Evolutionary conservation across 176 grass and related monocot genomes (phyloP), one percentile per base, ranked within the genome.

Genomic region (Paspalum vaginatum): DNA sequence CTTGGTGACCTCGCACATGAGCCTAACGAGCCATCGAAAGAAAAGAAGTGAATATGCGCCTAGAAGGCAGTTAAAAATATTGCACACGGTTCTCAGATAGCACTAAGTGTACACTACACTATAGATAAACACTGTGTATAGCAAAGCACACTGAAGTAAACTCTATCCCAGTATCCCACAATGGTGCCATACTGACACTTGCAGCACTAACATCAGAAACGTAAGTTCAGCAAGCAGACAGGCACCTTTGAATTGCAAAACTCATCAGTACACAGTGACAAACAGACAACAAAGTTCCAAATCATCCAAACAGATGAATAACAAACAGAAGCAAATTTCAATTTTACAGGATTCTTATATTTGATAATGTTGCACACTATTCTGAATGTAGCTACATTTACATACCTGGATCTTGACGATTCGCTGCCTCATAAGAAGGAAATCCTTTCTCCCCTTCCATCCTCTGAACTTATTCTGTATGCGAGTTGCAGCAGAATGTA

Each of bases 381-480:
- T 70, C 6, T 26, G 12, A 8, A 70, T 25, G 7, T 18, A 42
- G 26, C 22, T 49, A 49, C 67, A 73, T 65, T 20, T 76, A 72
- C 15, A 61, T 91, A 97, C 93, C 93, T 97, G 93, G 67, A 97
- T 93, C 85, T 97, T 97, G 5, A 97, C 90, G 50, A 93, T 87
- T 39, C 84, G 81, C 20, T 85, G 82, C 49, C 90, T 86, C 44
- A 92, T 82, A 44, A 84, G 82, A 74, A 92, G 70, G 78, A 90
- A 97, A 37, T 97, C 90, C 11, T 93, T 88, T 51, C 90, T 85
- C 32, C 90, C 90, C 85, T 93, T 97, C 90, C 90, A 97, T 40
- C 93, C 88, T 78, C 93, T 84, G 72, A 90, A 97, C 66, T 97
- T 97, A 78, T 90, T 81, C 39, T 97, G 93, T 81, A 97, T 97